These are phyloP conservation scores for Lactifluus piperatus DNA, from an alignment of 768 basidiomycete species.

Conservation along the genomic window DNA sequence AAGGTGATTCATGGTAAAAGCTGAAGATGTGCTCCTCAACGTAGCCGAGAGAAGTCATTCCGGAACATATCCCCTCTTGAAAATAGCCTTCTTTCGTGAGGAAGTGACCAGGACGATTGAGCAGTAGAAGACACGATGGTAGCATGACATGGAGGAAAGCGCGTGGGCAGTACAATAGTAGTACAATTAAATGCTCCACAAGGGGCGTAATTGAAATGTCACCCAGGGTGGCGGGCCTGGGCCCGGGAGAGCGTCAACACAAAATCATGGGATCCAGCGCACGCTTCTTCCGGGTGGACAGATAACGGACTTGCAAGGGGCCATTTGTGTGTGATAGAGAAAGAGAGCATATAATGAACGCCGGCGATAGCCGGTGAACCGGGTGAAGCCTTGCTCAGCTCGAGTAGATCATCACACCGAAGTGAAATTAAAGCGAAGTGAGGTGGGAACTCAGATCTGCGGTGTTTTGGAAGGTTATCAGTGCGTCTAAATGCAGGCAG, in stretches of 20 bases:
- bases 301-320: not conserved
- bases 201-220: not conserved
- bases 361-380: not conserved
- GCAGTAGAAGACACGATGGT: not conserved
- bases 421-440: not conserved
- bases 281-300: not conserved
- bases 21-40: not conserved
- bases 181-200: no score
- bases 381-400: not conserved
- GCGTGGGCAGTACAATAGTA: not conserved
- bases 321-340: not conserved
- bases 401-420: not conserved
- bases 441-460: not conserved
- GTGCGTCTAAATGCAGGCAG: not conserved
- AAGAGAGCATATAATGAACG: not conserved
- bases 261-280: not conserved
- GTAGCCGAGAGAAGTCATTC: not conserved
- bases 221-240: not conserved
- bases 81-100: not conserved
- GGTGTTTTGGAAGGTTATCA: not conserved
- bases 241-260: not conserved
- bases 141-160: not conserved
- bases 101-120: not conserved
- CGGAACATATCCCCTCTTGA: not conserved
- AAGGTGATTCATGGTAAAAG: not conserved